Percentiles rank a stretch among this genome's conserved stretches.
Conservation (phyloP, 768 basidiomycete species). For the Termitomyces titanicus region DNA sequence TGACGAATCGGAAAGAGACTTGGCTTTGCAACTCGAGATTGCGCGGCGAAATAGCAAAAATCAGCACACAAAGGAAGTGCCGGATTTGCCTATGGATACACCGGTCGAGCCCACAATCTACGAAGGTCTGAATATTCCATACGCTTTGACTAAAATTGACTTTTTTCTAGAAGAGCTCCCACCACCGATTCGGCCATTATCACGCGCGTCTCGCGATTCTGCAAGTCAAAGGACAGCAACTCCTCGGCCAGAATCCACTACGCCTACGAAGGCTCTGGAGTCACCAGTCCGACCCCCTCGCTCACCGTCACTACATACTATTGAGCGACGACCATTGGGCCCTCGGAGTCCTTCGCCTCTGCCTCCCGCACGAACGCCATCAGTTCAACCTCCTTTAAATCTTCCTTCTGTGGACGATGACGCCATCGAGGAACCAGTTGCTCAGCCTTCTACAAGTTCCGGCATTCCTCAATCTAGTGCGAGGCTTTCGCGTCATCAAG, state of each 20-base stretch:
- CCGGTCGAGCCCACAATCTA: conserved; percentile 68
- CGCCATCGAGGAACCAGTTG: conserved; percentile 31
- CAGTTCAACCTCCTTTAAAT: conserved; percentile 22
- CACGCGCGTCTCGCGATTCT: conserved; percentile 45
- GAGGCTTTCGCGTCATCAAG: conserved; percentile 23
- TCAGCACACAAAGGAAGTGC: conserved; percentile 50
- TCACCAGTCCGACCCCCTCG: conserved; percentile 36
- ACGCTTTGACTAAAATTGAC: conserved; percentile 6
- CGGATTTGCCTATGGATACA: conserved; percentile 37
- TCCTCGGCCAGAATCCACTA: conserved; percentile 43
- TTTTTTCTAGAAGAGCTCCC: conserved; percentile 55
- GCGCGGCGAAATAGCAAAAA: conserved; percentile 82
- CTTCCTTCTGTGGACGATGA: conserved; percentile 46
- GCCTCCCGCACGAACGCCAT: conserved; percentile 44
- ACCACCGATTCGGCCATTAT: conserved; percentile 47
- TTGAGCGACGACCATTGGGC: conserved; percentile 62
- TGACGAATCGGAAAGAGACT: conserved; percentile 72
- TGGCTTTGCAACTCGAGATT: conserved; percentile 74
- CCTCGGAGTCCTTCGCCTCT: conserved; percentile 75
- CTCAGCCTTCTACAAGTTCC: conserved; percentile 18
- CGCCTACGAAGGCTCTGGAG: conserved; percentile 30
- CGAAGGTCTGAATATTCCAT: conserved; percentile 51
- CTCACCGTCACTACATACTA: conserved; percentile 43
- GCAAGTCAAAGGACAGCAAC: conserved; percentile 40
- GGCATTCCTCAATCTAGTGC: conserved; percentile 16